These are phyloP conservation scores for Calonectria montana DNA, from an alignment of 2,329 filamentous ascomycete genomes.

Conservation along the genomic window DNA sequence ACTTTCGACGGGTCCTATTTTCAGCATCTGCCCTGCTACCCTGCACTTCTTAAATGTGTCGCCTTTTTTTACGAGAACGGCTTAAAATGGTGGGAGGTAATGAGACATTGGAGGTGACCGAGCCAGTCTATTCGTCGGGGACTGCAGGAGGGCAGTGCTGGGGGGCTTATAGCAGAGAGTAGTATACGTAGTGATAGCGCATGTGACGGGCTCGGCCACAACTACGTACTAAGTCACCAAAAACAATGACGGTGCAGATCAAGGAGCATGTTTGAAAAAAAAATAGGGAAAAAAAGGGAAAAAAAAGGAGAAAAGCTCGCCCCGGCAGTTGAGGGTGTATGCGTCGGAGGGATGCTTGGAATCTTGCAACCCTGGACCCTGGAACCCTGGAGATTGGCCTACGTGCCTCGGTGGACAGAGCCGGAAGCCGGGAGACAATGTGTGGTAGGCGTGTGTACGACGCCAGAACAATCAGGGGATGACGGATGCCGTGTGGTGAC, in stretches of 20 bases:
- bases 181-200: slow-evolving; percentile 22
- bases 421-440: slow-evolving; percentile 15
- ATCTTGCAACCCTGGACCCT: slow-evolving; percentile 27
- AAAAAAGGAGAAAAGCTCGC: neutral
- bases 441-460: slow-evolving; percentile 25
- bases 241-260: slow-evolving; percentile 22
- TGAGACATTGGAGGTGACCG: slow-evolving; percentile 9
- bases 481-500: slow-evolving; percentile 19
- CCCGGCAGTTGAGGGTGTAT: slow-evolving; percentile 37
- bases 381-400: slow-evolving; percentile 22
- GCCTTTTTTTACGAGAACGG: neutral
- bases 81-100: neutral
- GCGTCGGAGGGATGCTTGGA: slow-evolving; percentile 25
- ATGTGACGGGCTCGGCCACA: slow-evolving; percentile 27
- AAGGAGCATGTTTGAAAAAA: slow-evolving; percentile 15
- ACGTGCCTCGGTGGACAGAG: slow-evolving; percentile 9
- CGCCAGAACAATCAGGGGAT: slow-evolving; percentile 28
- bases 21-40: slow-evolving; percentile 10
- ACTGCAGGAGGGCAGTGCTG: slow-evolving; percentile 23
- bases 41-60: slow-evolving; percentile 4
- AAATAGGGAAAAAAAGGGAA: neutral
- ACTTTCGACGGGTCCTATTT: slow-evolving; percentile 20
- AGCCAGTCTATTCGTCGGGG: slow-evolving; percentile 21
- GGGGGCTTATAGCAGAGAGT: slow-evolving; percentile 23
- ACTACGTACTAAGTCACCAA: slow-evolving; percentile 7